These are phyloP conservation scores for Ascochyta fabae DNA, from an alignment of 2,329 filamentous ascomycete species.

Conservation along the genomic window DNA sequence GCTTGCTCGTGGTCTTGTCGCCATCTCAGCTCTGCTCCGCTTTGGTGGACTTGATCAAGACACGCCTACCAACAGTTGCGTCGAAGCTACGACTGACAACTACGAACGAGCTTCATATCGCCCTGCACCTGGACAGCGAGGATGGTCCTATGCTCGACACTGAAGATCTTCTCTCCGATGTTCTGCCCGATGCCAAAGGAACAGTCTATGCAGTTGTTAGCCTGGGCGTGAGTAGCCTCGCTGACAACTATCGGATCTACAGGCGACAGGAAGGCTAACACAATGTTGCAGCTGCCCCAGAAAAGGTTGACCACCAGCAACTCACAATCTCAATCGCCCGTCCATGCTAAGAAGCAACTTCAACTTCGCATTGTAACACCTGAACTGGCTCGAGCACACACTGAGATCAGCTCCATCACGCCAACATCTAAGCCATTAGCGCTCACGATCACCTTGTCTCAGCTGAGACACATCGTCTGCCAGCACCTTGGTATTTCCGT, in stretches of 20 bases:
- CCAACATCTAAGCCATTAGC: slow-evolving; percentile 24
- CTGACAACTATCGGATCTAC: background rate
- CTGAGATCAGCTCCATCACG: slow-evolving; percentile 15
- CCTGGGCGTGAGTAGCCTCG: background rate
- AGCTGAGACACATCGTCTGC: slow-evolving; percentile 31
- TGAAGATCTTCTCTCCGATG: slow-evolving; percentile 34
- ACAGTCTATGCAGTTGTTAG: slow-evolving; percentile 29
- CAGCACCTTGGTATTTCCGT: slow-evolving; percentile 23
- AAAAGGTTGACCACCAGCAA: background rate
- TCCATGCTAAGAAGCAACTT: slow-evolving; percentile 1
- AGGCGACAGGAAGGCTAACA: background rate
- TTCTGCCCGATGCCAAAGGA: slow-evolving; percentile 26
- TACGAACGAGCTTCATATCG: slow-evolving; percentile 1
- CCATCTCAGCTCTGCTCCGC: slow-evolving; percentile 10
- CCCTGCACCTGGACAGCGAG: slow-evolving; percentile 29
- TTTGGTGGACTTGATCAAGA: slow-evolving; percentile 4
- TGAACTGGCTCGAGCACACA: slow-evolving; percentile 18
- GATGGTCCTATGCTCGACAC: slow-evolving; percentile 36
- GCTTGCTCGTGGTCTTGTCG: slow-evolving; percentile 8
- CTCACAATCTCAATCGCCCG: background rate
- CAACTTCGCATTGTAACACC: slow-evolving; percentile 38
- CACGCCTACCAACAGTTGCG: background rate
- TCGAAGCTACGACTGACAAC: background rate
- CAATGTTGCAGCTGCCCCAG: background rate
- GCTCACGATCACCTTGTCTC: slow-evolving; percentile 11